A percentile compares a stretch with the other conserved stretches of the same genome.
Evolutionary conservation across 495 filamentous ascomycete genomes (phyloP).

Genomic region (Trichocladium antarcticum): DNA sequence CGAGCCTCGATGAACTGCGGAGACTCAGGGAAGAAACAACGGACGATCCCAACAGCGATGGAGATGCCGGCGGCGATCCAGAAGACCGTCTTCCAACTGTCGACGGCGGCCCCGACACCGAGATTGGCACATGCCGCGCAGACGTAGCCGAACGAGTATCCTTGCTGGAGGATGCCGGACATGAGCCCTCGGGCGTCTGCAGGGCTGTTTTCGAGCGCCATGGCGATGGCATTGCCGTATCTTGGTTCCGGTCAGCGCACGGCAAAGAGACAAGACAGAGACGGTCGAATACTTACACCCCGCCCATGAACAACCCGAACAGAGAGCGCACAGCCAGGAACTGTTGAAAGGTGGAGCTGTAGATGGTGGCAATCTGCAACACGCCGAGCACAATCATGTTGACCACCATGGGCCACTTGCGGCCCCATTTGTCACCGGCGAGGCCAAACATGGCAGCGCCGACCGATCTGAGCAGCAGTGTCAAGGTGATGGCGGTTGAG

Average conservation of each 20-base stretch:
- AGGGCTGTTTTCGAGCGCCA: slow-evolving; percentile 70
- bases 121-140: slow-evolving; percentile 61
- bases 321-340: slow-evolving; percentile 60
- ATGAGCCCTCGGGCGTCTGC: slow-evolving; percentile 59
- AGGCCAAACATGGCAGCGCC: slow-evolving; percentile 63
- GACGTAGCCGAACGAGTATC: slow-evolving; percentile 66
- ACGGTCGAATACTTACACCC: slow-evolving; percentile 35
- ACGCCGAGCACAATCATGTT: slow-evolving; percentile 55
- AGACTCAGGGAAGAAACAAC: slow-evolving; percentile 58
- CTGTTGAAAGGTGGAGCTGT: slow-evolving; percentile 50
- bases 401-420: slow-evolving; percentile 69
- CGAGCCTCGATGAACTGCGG: slow-evolving; percentile 58
- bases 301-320: slow-evolving; percentile 77
- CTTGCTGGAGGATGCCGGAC: slow-evolving; percentile 68
- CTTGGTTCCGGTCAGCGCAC: slow-evolving; percentile 1
- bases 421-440: slow-evolving; percentile 61
- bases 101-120: slow-evolving; percentile 45
- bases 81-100: slow-evolving; percentile 55
- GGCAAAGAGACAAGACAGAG: neutral
- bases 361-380: slow-evolving; percentile 65
- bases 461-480: slow-evolving; percentile 56
- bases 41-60: slow-evolving; percentile 50
- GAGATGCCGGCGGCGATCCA: slow-evolving; percentile 49
- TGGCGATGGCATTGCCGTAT: slow-evolving; percentile 70
- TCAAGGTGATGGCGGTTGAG: slow-evolving; percentile 62